Conservation (phyloP, 192 early-diverging fungal species). For the Fimicolochytrium jonesii region DNA sequence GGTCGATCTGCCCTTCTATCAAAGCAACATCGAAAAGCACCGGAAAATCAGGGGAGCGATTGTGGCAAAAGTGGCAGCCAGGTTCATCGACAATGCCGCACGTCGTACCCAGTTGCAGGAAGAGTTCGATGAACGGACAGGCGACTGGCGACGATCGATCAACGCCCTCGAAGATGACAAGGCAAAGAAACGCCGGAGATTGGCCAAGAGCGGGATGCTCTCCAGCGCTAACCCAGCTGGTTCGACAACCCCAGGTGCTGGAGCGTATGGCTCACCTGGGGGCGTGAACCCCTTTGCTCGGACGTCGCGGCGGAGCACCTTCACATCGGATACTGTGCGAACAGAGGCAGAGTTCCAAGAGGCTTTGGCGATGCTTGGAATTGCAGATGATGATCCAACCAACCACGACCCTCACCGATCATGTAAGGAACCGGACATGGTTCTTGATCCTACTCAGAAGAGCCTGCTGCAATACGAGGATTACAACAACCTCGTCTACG, state of each 20-base stretch:
- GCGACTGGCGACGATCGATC: conserved; percentile 1
- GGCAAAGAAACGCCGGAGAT: conserved; percentile 1
- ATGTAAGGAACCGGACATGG: conserved; percentile 19
- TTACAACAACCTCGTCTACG: conserved; percentile 34
- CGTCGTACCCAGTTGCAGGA: background rate
- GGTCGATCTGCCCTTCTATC: background rate
- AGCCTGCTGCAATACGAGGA: conserved; percentile 21
- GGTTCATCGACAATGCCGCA: background rate
- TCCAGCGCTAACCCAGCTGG: no score
- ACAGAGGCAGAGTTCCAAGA: conserved; percentile 49
- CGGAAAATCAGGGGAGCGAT: background rate
- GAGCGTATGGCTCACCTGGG: background rate
- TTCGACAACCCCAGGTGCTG: no score
- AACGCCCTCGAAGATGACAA: background rate
- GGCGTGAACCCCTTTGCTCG: background rate
- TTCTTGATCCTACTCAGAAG: conserved; percentile 17
- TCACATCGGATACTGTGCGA: conserved; percentile 44
- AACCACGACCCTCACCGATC: conserved; percentile 13
- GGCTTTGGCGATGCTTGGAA: conserved; percentile 34
- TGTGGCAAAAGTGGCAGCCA: background rate
- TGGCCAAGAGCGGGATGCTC: no score
- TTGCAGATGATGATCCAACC: conserved; percentile 13
- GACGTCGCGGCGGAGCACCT: conserved; percentile 11
- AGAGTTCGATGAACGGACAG: background rate
- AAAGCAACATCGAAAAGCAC: background rate